phyloP scores from a whole-genome alignment of 495 filamentous ascomycete genomes.

The Neurospora sp. region DNA sequence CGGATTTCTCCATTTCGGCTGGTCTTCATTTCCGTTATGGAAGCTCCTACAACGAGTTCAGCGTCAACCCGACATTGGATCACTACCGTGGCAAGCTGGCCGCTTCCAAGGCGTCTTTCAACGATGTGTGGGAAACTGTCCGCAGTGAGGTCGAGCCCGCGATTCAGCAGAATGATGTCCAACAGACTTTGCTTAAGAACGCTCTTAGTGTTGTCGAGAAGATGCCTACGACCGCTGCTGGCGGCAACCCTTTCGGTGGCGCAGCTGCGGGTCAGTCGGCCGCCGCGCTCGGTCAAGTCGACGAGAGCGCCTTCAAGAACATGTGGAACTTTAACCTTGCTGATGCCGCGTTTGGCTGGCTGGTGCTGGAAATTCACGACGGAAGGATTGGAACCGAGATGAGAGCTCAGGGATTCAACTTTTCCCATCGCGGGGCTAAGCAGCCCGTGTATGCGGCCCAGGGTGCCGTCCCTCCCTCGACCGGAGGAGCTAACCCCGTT shows the following conservation, averaged over 20 bases:
- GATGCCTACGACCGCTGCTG: slow-evolving; percentile 91
- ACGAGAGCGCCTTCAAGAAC: slow-evolving; percentile 99
- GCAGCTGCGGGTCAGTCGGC: slow-evolving; percentile 52
- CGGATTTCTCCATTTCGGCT: slow-evolving; percentile 96
- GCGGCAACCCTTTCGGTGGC: slow-evolving; percentile 93
- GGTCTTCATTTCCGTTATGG: slow-evolving; percentile 98
- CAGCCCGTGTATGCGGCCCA: slow-evolving; percentile 29
- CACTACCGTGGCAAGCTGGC: slow-evolving; percentile 99
- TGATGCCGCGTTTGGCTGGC: slow-evolving; percentile 92
- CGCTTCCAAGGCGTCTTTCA: slow-evolving; percentile 97
- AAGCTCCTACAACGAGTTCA: slow-evolving; percentile 99
- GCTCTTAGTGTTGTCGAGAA: slow-evolving; percentile 84
- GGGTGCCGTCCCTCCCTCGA: slow-evolving; percentile 22
- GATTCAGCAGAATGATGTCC: slow-evolving; percentile 82
- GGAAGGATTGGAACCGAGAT: slow-evolving; percentile 96
- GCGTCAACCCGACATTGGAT: slow-evolving; percentile 94
- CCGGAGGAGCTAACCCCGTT: slow-evolving; percentile 19
- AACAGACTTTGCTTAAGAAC: slow-evolving; percentile 81
- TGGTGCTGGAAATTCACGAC: slow-evolving; percentile 87
- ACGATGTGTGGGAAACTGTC: slow-evolving; percentile 99
- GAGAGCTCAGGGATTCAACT: slow-evolving; percentile 98
- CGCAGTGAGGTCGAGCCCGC: slow-evolving; percentile 89
- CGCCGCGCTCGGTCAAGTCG: slow-evolving; percentile 71
- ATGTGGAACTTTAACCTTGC: slow-evolving; percentile 99
- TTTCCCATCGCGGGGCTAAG: slow-evolving; percentile 76